These are phyloP conservation scores for Monilinia fructicola DNA, from an alignment of 2,329 filamentous ascomycete genomes.

Conservation along the genomic window DNA sequence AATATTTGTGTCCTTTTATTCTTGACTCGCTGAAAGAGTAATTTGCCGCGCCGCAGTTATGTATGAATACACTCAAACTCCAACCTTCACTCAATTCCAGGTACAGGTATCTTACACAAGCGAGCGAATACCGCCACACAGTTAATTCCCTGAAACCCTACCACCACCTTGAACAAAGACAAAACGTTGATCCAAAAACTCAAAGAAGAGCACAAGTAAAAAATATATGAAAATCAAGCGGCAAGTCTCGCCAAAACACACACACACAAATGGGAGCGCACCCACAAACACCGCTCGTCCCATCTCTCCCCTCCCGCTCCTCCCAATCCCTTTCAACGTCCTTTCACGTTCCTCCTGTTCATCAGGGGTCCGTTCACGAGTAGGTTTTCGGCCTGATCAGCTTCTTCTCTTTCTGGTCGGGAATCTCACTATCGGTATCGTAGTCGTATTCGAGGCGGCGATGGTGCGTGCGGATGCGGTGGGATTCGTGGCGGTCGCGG, in stretches of 20 bases:
- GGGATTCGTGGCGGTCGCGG: slow-evolving; percentile 10
- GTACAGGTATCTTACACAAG: background rate
- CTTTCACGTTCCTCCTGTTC: slow-evolving; percentile 17
- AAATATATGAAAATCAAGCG: background rate
- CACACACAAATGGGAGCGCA: slow-evolving; percentile 7
- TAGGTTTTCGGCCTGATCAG: background rate
- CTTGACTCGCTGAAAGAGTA: background rate
- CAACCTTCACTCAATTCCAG: background rate
- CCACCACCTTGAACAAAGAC: background rate
- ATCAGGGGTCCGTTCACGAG: background rate
- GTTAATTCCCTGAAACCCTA: background rate
- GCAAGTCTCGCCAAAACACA: slow-evolving; percentile 15
- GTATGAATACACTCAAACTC: background rate
- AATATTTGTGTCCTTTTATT: background rate
- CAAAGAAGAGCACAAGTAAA: background rate
- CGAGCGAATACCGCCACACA: background rate
- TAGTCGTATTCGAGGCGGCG: slow-evolving; percentile 17
- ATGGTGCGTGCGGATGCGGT: background rate
- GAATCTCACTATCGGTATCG: slow-evolving; percentile 2
- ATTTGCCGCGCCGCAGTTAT: background rate
- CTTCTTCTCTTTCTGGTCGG: slow-evolving; percentile 5
- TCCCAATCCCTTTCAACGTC: slow-evolving; percentile 3
- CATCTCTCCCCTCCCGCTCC: slow-evolving; percentile 16
- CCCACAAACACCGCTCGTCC: slow-evolving; percentile 11
- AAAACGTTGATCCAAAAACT: background rate